Conservation (phyloP, 495 filamentous ascomycete genomes). For the Sordaria brevicollis region DNA sequence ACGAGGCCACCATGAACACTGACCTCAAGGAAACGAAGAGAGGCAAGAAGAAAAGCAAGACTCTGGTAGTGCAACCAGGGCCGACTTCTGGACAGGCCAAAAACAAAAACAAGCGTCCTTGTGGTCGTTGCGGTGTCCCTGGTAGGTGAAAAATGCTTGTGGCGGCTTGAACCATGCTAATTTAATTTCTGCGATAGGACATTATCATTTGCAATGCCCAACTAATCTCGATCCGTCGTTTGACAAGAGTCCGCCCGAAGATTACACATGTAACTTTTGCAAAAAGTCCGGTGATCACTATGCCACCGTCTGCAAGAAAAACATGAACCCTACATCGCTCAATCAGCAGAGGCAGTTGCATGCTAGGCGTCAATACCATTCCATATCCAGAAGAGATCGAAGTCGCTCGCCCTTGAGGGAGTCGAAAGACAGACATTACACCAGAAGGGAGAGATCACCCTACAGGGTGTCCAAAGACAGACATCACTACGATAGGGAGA, state of each 20-base stretch:
- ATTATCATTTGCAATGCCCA: conserved; percentile 28
- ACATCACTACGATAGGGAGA: not conserved
- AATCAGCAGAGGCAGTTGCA: conserved; percentile 8
- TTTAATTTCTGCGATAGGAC: conserved; percentile 19
- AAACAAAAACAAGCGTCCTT: conserved; percentile 10
- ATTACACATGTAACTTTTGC: conserved; percentile 31
- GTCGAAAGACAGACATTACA: not conserved
- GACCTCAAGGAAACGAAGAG: not conserved
- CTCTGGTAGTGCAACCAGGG: not conserved
- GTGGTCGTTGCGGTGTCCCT: conserved; percentile 24
- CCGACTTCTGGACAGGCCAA: not conserved
- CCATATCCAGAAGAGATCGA: not conserved
- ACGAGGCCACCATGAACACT: not conserved
- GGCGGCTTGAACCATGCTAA: not conserved
- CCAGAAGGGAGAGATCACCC: not conserved
- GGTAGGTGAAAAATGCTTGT: conserved; percentile 11
- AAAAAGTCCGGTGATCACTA: conserved; percentile 18
- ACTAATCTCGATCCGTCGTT: conserved; percentile 29
- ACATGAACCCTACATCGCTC: conserved; percentile 16
- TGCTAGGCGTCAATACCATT: not conserved
- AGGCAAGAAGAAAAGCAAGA: not conserved
- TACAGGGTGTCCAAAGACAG: not conserved
- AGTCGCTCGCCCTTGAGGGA: not conserved
- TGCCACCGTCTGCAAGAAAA: conserved; percentile 23
- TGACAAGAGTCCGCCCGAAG: conserved; percentile 14